phyloP scores from a whole-genome alignment of 805 yeast genomes.

The Wickerhamiella domercqiae region DNA sequence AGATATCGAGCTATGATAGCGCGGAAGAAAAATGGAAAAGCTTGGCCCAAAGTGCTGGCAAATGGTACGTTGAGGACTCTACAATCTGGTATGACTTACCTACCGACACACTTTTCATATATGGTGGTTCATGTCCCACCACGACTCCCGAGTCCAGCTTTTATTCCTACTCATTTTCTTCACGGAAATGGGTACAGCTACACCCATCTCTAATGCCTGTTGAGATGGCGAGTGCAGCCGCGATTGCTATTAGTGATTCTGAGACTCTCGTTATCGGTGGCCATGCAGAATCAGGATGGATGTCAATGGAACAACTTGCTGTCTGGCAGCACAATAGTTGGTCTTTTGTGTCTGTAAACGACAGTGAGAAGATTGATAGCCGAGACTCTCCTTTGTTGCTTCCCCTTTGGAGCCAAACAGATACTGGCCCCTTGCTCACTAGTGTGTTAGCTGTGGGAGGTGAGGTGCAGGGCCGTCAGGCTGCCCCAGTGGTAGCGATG shows the following conservation, averaged over 20 bases:
- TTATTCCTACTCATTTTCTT: slow-evolving; percentile 14
- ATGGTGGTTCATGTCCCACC: slow-evolving; percentile 21
- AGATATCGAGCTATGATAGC: slow-evolving; percentile 15
- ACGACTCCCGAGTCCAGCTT: slow-evolving; percentile 12
- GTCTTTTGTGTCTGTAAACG: slow-evolving; percentile 34
- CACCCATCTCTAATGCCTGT: slow-evolving; percentile 16
- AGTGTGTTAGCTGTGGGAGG: slow-evolving; percentile 50
- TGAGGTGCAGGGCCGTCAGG: slow-evolving; percentile 24
- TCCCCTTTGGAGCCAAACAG: slow-evolving; percentile 32
- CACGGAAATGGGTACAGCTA: slow-evolving; percentile 10
- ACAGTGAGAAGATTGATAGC: slow-evolving; percentile 32
- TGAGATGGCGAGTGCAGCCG: slow-evolving; percentile 15
- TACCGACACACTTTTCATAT: slow-evolving; percentile 17
- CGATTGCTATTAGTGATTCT: slow-evolving; percentile 10
- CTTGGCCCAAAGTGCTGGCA: slow-evolving; percentile 12
- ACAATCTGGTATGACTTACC: slow-evolving; percentile 18
- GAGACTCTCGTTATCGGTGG: slow-evolving; percentile 43
- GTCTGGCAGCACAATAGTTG: slow-evolving; percentile 56
- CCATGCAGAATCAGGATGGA: slow-evolving; percentile 44
- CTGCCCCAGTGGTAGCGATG: slow-evolving; percentile 31
- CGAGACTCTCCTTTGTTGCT: slow-evolving; percentile 38
- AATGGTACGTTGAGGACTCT: slow-evolving; percentile 12
- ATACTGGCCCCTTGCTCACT: slow-evolving; percentile 5
- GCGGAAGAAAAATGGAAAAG: slow-evolving; percentile 14
- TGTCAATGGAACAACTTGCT: slow-evolving; percentile 57